A percentile compares a stretch with the other conserved stretches of the same genome.
These are phyloP conservation scores for Drosera spatulata DNA, from an alignment of 179 eudicot species.

Conservation along the genomic window DNA sequence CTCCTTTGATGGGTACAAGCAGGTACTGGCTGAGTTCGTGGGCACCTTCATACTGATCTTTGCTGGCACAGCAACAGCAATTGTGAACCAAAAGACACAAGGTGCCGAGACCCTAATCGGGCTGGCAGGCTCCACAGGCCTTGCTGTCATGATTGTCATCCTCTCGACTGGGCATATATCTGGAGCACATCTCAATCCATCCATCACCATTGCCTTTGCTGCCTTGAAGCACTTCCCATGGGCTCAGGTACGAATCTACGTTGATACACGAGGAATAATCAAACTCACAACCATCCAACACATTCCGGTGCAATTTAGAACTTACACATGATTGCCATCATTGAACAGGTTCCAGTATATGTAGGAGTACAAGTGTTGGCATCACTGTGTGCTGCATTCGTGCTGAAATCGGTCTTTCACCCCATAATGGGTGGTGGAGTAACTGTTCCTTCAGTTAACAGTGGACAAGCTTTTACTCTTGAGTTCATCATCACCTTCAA, in stretches of 20 bases:
- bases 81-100: conserved; percentile 47
- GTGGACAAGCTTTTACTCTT: conserved; percentile 43
- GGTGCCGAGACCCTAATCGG: conserved; percentile 57
- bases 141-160: conserved; percentile 60
- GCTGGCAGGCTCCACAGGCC: conserved; percentile 38
- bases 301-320: neutral
- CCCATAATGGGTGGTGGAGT: conserved; percentile 58
- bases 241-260: conserved; percentile 33
- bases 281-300: too few species aligned
- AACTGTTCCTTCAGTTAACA: conserved; percentile 36
- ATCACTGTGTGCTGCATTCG: conserved; percentile 36
- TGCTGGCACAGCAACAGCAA: conserved; percentile 31
- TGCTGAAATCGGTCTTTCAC: conserved; percentile 34
- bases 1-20: too few species aligned
- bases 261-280: too few species aligned
- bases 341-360: neutral
- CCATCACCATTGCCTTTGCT: conserved; percentile 52
- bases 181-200: conserved; percentile 59
- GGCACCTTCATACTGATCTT: too few species aligned
- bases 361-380: neutral
- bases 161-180: conserved; percentile 60
- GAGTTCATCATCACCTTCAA: conserved; percentile 55
- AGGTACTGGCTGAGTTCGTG: too few species aligned
- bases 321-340: neutral
- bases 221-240: conserved; percentile 55